Conservation (phyloP, 2,329 filamentous ascomycete species). For the Aureobasidium pullulans region DNA sequence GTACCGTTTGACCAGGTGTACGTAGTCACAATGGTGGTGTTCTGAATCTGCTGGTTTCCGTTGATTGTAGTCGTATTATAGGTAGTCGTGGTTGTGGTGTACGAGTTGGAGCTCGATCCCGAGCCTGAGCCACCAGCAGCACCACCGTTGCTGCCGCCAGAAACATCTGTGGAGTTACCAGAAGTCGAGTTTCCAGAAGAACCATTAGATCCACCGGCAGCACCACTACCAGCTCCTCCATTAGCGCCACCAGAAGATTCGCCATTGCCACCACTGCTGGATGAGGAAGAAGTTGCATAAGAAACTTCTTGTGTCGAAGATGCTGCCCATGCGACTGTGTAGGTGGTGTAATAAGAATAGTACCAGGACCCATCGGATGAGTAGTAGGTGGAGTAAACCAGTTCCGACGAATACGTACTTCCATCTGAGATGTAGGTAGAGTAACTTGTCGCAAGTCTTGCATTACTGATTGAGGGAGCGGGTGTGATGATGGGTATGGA, state of each 20-base stretch:
- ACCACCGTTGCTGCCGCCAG: slow-evolving; percentile 16
- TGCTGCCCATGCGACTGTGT: slow-evolving; percentile 22
- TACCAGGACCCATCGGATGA: slow-evolving; percentile 24
- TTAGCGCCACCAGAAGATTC: slow-evolving; percentile 16
- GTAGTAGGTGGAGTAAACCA: slow-evolving; percentile 23
- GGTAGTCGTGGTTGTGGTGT: slow-evolving; percentile 1
- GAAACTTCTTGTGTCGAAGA: slow-evolving; percentile 22
- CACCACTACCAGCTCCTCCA: slow-evolving; percentile 5
- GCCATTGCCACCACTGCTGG: slow-evolving; percentile 7
- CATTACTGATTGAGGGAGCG: slow-evolving; percentile 19
- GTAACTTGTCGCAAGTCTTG: slow-evolving; percentile 18
- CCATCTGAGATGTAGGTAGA: slow-evolving; percentile 26
- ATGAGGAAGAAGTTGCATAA: slow-evolving; percentile 18
- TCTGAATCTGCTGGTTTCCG: background rate
- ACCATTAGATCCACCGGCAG: background rate
- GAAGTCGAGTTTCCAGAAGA: background rate
- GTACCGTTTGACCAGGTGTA: slow-evolving; percentile 13
- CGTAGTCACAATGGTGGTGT: slow-evolving; percentile 13
- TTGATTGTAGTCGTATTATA: slow-evolving; percentile 6
- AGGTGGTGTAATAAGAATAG: slow-evolving; percentile 24
- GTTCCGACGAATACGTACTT: slow-evolving; percentile 25
- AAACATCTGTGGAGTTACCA: background rate
- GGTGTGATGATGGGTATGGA: slow-evolving; percentile 25
- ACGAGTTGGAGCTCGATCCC: background rate
- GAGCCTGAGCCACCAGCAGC: slow-evolving; percentile 8